A percentile compares a stretch with the other conserved stretches of the same genome.
Evolutionary conservation across 495 filamentous ascomycete species (phyloP).

Genomic region (Penicillium pulvis): DNA sequence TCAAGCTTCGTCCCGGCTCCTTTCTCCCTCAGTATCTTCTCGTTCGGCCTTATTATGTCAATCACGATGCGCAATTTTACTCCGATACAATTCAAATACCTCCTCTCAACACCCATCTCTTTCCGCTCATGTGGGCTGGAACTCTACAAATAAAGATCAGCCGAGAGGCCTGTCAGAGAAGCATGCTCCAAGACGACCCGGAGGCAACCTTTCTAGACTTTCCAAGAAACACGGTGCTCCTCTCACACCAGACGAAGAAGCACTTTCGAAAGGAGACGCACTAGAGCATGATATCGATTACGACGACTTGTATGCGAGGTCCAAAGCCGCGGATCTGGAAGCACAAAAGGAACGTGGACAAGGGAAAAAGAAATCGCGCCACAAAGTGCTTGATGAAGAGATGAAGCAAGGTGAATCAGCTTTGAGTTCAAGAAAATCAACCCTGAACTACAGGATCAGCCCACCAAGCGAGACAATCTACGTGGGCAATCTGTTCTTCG

Average conservation of each 20-base stretch:
- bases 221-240: neutral
- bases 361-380: neutral
- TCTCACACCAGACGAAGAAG: neutral
- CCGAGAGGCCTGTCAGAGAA: neutral
- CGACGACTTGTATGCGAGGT: constrained; percentile 3
- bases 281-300: constrained; percentile 1
- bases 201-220: neutral
- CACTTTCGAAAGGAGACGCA: neutral
- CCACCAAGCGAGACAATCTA: constrained; percentile 55
- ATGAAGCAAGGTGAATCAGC: neutral
- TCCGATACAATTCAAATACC: neutral
- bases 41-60: constrained; percentile 1
- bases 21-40: constrained; percentile 17
- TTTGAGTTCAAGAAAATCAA: neutral
- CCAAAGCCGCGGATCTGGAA: constrained; percentile 1
- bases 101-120: constrained; percentile 6
- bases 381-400: neutral
- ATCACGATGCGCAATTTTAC: constrained; percentile 8
- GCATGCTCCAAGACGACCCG: neutral
- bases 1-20: constrained; percentile 57
- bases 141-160: constrained; percentile 16
- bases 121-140: constrained; percentile 22
- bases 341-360: neutral
- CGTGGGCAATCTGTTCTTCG: constrained; percentile 85
- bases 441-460: constrained; percentile 1